Base-by-base conservation (phyloP, 2,329 filamentous ascomycete species). In the Colletotrichum destructivum region DNA sequence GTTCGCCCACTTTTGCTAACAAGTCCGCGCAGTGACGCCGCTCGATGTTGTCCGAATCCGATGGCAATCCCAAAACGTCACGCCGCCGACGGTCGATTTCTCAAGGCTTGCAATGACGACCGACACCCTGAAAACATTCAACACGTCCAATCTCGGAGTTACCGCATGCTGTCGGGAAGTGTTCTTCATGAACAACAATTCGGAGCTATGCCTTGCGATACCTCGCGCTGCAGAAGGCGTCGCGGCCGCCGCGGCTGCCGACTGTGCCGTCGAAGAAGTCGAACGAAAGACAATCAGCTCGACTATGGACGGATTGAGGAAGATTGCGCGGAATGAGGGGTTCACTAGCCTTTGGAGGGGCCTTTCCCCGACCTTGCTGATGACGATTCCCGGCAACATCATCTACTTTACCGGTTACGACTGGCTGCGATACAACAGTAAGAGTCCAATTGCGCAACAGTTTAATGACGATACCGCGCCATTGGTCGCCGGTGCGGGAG, bases 381-480 rank as follows among this genome's bases (percentile, higher is more conserved):
- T 99, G 96, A 92, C 95, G 0, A 89, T 99, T 7, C 96, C 96
- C 0, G 94, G 92, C 35, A 99, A 99, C 80, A 96, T 99, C 75
- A 98, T 99, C 75, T 99, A 99, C 83, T 98, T 98, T 78, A 97
- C 96, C 15, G 96, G 96, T 49, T 99, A 99, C 82, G 96, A 99
- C 79, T 98, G 95, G 93, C 81, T 99, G 70, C 91, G 96, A 46
- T 93, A 88, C 74, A 93, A 94, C 77, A 84, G 86, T 1, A 84
- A 84, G 52, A 97, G 94, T 75, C 95, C 95, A 0, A 88, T 98
- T 73, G 88, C 87, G 46, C 86, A 85, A 52, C 76, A 87, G 23
- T 80, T 92, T 12, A 88, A 88, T 16, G 93, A 96, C 75, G 88
- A 89, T 11, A 94, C 94, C 76, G 91, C 93, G 7, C 95, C 96